Percentiles rank a stretch among this genome's conserved stretches.
Evolutionary conservation across 1,139 yeast genomes (phyloP).

Genomic region (Williopsis jadinii): DNA sequence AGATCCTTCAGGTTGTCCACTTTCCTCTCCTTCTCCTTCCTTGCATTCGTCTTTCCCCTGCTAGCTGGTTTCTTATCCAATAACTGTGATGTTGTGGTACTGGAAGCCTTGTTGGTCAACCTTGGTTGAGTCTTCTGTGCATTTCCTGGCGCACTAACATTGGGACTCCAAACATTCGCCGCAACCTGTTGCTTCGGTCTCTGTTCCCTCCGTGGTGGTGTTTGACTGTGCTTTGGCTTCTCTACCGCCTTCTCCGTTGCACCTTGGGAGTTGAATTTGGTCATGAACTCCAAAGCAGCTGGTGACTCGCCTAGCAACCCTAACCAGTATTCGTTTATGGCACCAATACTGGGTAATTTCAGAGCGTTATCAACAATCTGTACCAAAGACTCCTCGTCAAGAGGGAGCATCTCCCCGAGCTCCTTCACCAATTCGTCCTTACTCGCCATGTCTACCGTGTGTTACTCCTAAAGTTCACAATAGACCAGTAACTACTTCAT

Average conservation of each 20-base stretch:
- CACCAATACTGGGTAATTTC: constrained; percentile 34
- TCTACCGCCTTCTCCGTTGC: not conserved
- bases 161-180: not conserved
- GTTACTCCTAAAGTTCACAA: too few species aligned
- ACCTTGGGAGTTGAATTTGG: constrained; percentile 16
- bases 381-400: constrained; percentile 34
- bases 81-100: constrained; percentile 34
- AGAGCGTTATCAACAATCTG: constrained; percentile 45
- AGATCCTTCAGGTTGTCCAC: constrained; percentile 50
- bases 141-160: not conserved
- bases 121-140: constrained; percentile 8
- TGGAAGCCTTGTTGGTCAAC: constrained; percentile 6
- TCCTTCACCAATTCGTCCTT: constrained; percentile 8
- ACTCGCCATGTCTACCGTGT: constrained; percentile 1
- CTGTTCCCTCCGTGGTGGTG: not conserved
- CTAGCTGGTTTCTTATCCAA: constrained; percentile 22
- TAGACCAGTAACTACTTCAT: too few species aligned
- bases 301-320: constrained; percentile 47
- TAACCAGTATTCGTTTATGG: constrained; percentile 40
- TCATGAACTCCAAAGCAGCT: constrained; percentile 23
- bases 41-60: constrained; percentile 27
- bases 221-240: not conserved
- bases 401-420: constrained; percentile 36
- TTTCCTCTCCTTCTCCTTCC: constrained; percentile 38
- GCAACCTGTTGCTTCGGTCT: not conserved